Conservation (phyloP, 495 filamentous ascomycete genomes). For the Barbatosphaeria neglecta region DNA sequence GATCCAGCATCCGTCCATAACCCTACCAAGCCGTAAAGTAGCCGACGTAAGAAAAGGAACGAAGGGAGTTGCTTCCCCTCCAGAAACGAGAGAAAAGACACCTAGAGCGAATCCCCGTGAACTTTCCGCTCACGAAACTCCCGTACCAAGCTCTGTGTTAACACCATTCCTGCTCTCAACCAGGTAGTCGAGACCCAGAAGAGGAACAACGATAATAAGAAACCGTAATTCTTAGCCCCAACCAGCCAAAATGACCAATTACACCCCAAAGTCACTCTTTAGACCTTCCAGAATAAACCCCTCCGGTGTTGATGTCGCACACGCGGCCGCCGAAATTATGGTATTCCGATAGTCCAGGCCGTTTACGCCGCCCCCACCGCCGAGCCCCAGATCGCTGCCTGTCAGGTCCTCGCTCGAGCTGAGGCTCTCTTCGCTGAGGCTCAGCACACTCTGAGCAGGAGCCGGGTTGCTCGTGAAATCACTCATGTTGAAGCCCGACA, state of each 20-base stretch:
- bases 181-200: not conserved
- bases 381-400: slow-evolving; percentile 21
- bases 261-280: slow-evolving; percentile 23
- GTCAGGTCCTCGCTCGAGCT: slow-evolving; percentile 40
- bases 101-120: too few species aligned
- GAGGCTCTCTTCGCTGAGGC: slow-evolving; percentile 67
- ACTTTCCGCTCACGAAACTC: too few species aligned
- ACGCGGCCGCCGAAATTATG: slow-evolving; percentile 13
- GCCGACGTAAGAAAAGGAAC: too few species aligned
- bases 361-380: slow-evolving; percentile 20
- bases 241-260: too few species aligned
- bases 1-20: too few species aligned
- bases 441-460: slow-evolving; percentile 55
- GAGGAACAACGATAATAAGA: not conserved
- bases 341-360: slow-evolving; percentile 20
- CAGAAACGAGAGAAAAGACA: too few species aligned
- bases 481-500: slow-evolving; percentile 32
- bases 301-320: slow-evolving; percentile 14
- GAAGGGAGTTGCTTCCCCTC: too few species aligned
- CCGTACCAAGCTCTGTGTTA: too few species aligned
- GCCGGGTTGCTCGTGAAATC: slow-evolving; percentile 28
- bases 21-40: too few species aligned
- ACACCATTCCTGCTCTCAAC: too few species aligned
- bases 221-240: not conserved
- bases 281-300: slow-evolving; percentile 30